Conservation (phyloP, 352 stramenopile species). For the Globisporangium mamillatum region DNA sequence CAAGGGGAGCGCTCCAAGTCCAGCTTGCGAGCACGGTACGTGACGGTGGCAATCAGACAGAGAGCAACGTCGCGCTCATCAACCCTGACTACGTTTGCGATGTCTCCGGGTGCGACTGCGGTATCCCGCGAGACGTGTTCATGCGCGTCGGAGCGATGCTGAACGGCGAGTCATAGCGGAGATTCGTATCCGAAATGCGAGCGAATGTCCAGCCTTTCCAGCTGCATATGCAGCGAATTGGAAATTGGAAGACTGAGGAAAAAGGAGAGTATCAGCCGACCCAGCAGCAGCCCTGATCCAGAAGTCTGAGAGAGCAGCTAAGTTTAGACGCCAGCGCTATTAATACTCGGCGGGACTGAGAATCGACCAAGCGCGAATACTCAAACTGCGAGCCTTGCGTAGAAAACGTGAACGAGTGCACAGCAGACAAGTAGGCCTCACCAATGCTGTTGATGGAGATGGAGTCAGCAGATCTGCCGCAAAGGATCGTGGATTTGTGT, state of each 20-base stretch:
- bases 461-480: background rate
- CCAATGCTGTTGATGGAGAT: background rate
- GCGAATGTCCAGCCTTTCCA: background rate
- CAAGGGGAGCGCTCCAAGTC: background rate
- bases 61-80: background rate
- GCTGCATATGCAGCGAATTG: no score
- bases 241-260: background rate
- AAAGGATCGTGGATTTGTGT: background rate
- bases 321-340: background rate
- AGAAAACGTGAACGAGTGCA: background rate
- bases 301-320: background rate
- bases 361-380: background rate
- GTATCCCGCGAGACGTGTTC: constrained; percentile 62
- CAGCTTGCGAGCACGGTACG: no score
- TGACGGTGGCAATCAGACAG: background rate
- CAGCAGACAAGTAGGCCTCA: background rate
- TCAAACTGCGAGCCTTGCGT: background rate
- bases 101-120: constrained; percentile 45
- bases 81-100: constrained; percentile 40
- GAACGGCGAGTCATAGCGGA: constrained; percentile 38
- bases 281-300: background rate
- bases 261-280: background rate
- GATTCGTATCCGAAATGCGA: background rate
- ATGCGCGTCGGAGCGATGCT: constrained; percentile 39
- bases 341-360: background rate